Conservation (phyloP, 2,329 filamentous ascomycete species). For the Phaeomoniella chlamydospora region DNA sequence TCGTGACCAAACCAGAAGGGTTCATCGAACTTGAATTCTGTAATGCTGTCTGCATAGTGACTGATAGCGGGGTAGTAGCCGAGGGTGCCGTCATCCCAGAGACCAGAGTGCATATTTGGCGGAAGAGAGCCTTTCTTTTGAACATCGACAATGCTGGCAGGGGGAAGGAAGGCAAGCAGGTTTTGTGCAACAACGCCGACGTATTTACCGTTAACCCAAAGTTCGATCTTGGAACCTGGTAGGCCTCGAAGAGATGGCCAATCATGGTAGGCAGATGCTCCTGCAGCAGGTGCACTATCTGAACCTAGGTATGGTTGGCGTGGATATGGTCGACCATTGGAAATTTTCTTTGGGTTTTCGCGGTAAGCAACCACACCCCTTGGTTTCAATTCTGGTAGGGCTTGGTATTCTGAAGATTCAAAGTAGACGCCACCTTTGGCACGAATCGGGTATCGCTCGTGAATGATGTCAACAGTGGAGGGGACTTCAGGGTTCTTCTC, state of each 20-base stretch:
- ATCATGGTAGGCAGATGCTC: slow-evolving; percentile 53
- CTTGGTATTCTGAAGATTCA: slow-evolving; percentile 74
- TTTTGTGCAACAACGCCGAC: slow-evolving; percentile 82
- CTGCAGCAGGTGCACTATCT: slow-evolving; percentile 15
- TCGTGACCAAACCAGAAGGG: slow-evolving; percentile 59
- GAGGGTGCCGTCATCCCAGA: slow-evolving; percentile 79
- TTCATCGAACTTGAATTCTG: slow-evolving; percentile 86
- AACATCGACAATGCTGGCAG: slow-evolving; percentile 41
- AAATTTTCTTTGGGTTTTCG: slow-evolving; percentile 11
- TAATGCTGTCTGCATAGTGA: slow-evolving; percentile 79
- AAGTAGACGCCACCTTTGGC: slow-evolving; percentile 92
- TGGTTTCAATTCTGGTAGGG: slow-evolving; percentile 65
- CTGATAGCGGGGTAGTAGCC: slow-evolving; percentile 93
- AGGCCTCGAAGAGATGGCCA: slow-evolving; percentile 69
- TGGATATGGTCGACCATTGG: slow-evolving; percentile 10
- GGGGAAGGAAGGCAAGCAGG: slow-evolving; percentile 79
- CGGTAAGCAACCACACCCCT: slow-evolving; percentile 10
- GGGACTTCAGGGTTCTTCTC: slow-evolving; percentile 5
- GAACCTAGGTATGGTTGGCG: slow-evolving; percentile 26
- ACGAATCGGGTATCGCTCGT: slow-evolving; percentile 86
- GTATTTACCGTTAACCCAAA: slow-evolving; percentile 83
- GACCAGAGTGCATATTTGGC: slow-evolving; percentile 8
- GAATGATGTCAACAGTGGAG: slow-evolving; percentile 55
- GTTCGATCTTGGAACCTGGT: slow-evolving; percentile 69
- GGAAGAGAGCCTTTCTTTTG: slow-evolving; percentile 51